Percentiles rank a stretch among this genome's conserved stretches.
phyloP scores from a whole-genome alignment of 2,329 filamentous ascomycete genomes.

The Bipolaris zeicola region DNA sequence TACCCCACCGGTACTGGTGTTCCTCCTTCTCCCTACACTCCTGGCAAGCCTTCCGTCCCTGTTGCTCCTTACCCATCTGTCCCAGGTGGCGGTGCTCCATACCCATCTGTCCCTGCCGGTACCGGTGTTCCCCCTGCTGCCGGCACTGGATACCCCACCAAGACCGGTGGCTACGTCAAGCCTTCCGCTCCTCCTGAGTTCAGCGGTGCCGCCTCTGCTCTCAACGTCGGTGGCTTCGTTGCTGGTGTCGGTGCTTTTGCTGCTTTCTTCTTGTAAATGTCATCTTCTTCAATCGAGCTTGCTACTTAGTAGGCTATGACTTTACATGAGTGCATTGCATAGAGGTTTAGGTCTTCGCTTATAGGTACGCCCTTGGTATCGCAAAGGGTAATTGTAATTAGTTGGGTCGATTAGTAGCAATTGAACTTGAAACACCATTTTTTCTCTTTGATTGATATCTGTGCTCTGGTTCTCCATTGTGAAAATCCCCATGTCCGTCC shows the following conservation, averaged over 20 bases:
- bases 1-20: slow-evolving; percentile 45
- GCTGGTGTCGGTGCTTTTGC: slow-evolving; percentile 51
- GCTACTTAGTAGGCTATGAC: slow-evolving; percentile 45
- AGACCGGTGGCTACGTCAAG: slow-evolving; percentile 39
- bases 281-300: slow-evolving; percentile 42
- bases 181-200: slow-evolving; percentile 42
- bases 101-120: slow-evolving; percentile 22
- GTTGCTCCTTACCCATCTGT: slow-evolving; percentile 20
- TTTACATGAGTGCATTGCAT: slow-evolving; percentile 45
- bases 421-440: slow-evolving; percentile 29
- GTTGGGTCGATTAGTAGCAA: slow-evolving; percentile 24
- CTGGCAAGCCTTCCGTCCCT: slow-evolving; percentile 1
- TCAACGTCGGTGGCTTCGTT: slow-evolving; percentile 47
- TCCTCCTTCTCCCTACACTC: slow-evolving; percentile 7
- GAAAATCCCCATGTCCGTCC: not conserved
- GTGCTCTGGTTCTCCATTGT: not conserved
- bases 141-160: slow-evolving; percentile 40
- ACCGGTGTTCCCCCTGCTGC: slow-evolving; percentile 16
- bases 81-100: slow-evolving; percentile 12
- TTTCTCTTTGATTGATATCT: slow-evolving; percentile 10
- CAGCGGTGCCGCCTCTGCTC: slow-evolving; percentile 46
- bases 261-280: slow-evolving; percentile 52
- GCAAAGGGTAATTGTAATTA: slow-evolving; percentile 41
- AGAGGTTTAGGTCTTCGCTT: slow-evolving; percentile 26
- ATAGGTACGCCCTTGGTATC: slow-evolving; percentile 33